Percentiles rank a stretch among this genome's conserved stretches.
These are phyloP conservation scores for Tephrocybe sp. DNA, from an alignment of 768 basidiomycete genomes.

Conservation along the genomic window DNA sequence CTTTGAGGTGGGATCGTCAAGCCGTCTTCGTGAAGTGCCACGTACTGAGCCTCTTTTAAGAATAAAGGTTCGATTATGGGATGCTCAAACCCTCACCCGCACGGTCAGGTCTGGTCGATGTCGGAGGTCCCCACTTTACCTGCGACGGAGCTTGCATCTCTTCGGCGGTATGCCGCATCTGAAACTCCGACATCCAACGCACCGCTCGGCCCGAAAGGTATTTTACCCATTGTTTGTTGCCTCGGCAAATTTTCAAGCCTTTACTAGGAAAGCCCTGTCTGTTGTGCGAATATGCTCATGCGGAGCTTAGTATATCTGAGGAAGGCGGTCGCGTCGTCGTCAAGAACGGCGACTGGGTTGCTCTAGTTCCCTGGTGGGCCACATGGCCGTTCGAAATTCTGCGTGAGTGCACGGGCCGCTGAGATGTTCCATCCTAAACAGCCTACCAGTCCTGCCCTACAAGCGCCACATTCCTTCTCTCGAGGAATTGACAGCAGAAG, in stretches of 20 bases:
- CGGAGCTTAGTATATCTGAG: constrained; percentile 49
- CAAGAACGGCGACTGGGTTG: constrained; percentile 76
- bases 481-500: constrained; percentile 54
- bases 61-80: constrained; percentile 96
- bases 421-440: constrained; percentile 1
- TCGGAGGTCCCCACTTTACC: constrained; percentile 72
- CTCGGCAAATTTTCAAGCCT: not conserved
- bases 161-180: constrained; percentile 48
- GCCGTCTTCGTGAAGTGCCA: not conserved
- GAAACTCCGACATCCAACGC: constrained; percentile 39
- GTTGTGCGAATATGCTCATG: constrained; percentile 76
- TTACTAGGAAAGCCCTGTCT: constrained; percentile 59
- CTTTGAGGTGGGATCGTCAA: constrained; percentile 64
- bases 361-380: constrained; percentile 94
- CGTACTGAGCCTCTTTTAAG: constrained; percentile 36
- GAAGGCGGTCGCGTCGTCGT: constrained; percentile 63
- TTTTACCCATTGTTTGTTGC: not conserved
- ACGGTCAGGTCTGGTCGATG: constrained; percentile 87
- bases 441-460: constrained; percentile 64
- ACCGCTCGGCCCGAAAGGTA: constrained; percentile 54
- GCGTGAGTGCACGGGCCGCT: constrained; percentile 49
- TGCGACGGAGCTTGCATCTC: constrained; percentile 59
- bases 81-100: constrained; percentile 92
- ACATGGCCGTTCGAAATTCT: constrained; percentile 90
- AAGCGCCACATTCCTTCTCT: constrained; percentile 78